phyloP scores from a whole-genome alignment of 352 stramenopile genomes.

The Phytophthora fragariaefolia region DNA sequence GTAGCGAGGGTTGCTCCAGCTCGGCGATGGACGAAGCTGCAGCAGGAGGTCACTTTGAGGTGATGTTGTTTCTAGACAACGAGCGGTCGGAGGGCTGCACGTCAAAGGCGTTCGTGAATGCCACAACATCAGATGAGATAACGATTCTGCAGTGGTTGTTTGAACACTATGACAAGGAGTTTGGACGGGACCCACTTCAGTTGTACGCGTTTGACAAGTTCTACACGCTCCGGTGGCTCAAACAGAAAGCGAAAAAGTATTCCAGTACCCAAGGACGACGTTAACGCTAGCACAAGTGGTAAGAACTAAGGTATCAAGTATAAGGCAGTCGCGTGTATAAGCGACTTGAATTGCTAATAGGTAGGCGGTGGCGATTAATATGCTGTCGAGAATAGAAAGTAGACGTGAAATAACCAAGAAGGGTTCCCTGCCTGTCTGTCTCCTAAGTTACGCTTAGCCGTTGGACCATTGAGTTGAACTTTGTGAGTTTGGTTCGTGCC shows the following conservation, averaged over 20 bases:
- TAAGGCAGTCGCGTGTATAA: constrained; percentile 22
- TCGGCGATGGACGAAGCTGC: constrained; percentile 45
- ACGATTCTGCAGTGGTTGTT: constrained; percentile 53
- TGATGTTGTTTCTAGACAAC: constrained; percentile 44
- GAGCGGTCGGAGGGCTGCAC: constrained; percentile 34
- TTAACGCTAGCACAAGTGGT: neutral
- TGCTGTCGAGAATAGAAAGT: constrained; percentile 13
- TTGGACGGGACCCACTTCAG: constrained; percentile 42
- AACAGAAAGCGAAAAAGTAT: constrained; percentile 23
- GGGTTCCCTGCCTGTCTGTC: constrained; percentile 16
- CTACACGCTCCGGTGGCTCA: constrained; percentile 48
- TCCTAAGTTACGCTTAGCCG: neutral
- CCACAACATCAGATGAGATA: constrained; percentile 38
- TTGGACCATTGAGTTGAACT: neutral
- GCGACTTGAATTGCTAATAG: constrained; percentile 7
- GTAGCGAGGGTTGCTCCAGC: constrained; percentile 38
- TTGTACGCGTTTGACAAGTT: constrained; percentile 48
- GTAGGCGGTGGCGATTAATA: neutral
- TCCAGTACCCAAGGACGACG: neutral
- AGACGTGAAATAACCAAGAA: constrained; percentile 2
- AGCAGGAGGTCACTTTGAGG: constrained; percentile 44
- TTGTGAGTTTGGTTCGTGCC: no score
- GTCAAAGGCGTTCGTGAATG: constrained; percentile 45
- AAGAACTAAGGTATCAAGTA: neutral
- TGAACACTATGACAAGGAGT: constrained; percentile 31